Base-by-base conservation (phyloP, 2,329 filamentous ascomycete species). In the Hypoxylon rubiginosum region DNA sequence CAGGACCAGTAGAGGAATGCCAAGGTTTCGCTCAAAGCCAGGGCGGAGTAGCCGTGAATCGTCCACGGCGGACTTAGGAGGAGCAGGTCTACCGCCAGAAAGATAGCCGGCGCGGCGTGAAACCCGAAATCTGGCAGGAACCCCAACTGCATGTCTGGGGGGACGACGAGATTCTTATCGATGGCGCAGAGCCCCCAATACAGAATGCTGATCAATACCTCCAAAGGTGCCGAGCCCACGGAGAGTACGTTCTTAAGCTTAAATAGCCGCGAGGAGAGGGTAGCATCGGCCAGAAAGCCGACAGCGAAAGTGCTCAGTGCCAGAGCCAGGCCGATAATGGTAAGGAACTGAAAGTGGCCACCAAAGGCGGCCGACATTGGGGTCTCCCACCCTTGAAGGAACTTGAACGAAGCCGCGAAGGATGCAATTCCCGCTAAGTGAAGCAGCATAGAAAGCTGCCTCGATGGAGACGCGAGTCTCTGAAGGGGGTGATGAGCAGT, bases 1-100 rank as follows among this genome's bases (percentile, higher is more conserved):
- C 92, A 94, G 68, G 86, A 85, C 91, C 91, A 94, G 77, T 94
- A 94, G 2, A 80, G 76, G 66, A 91, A 88, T 0, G 90, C 90
- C 46, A 93, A 78, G 1, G 70, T 75, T 11, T 85, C 84, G 68
- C 87, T 89, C 26, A 91, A 74, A 1, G 81, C 79, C 73, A 92
- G 83, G 4, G 89, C 86, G 1, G 85, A 83, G n/a, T 88, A 82
- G 7, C 83, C 83, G 9, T 84, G 82, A 65, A 92, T 86, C 0
- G 89, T 89, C 88, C 91, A 93, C 0, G 91, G 91, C 10, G 91
- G 91, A 50, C 88, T 91, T 49, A 93, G 82, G 41, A 93, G 81
- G 17, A 93, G 75, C 15, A 91, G 79, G 74, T 94, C 91, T 43
- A 90, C 69, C 0, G 84, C 81, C 54, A 94, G 79, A 49, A 92